Base-by-base conservation (phyloP, 768 basidiomycete species). In the Amanita phalloides region DNA sequence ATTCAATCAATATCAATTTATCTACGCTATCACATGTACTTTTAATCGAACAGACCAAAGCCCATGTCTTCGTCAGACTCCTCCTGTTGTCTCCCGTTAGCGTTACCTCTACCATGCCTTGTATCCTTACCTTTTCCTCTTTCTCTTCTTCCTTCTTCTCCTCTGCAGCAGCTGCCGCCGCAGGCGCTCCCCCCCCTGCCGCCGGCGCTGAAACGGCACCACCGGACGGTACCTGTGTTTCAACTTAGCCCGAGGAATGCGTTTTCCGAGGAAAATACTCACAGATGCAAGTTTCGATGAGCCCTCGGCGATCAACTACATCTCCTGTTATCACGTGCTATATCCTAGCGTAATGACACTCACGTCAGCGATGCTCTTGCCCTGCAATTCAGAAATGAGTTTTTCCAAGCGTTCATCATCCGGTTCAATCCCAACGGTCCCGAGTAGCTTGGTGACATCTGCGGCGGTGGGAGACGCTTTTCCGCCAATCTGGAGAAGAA, bases 31-130 rank as follows among this genome's bases (percentile, higher is more conserved):
- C 39, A 51, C 26, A 45, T 46, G 30, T 37, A 39, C 57, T 35
- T 56, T 76, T 84, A 96, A 77, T 96, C 93, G 78, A 96, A 96
- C 57, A 96, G 80, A 75, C 93, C 93, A 71, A 97, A 97, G 76
- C 93, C 92, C 92, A 96, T 96, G 73, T 96, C 94, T 61, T 96
- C 94, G 77, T 95, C 92, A 51, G 88, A 90, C 68, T 94, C 90
- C 72, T 90, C 87, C 86, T 91, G 65, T 51, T 56, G 35, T 39
- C 13, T 6, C 41, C 56, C 14, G 61, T 54, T 45, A 45, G 38
- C 14, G 5, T 11, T 1, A 4, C 32, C 4, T 25, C 23, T 41
- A 7, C 43, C 26, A 10, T 26, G 43, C 53, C 30, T 20, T n/a
- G 4, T 9, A 36, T 48, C 72, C 77, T 28, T 32, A 82, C 87